Evolutionary conservation across 805 yeast species (phyloP), one percentile per base, ranked within the genome.

Genomic region (Saccharomyces mikatae): DNA sequence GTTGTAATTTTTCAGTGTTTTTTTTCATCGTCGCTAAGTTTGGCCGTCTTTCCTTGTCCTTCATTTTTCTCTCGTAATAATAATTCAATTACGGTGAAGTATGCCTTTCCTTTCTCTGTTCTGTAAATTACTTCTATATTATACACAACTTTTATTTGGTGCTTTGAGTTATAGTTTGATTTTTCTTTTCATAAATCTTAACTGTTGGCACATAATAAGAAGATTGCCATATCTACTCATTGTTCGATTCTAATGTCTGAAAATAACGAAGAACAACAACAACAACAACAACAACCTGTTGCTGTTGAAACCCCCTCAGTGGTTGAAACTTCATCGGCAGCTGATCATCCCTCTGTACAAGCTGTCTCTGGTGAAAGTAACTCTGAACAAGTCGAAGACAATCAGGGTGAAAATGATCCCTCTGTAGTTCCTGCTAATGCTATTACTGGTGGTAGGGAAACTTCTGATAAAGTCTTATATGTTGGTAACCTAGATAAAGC

Each of bases 371-470:
- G 22, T 8, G 44, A 36, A 36, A 24, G 22, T 8, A 36, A 36
- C 24, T 36, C 44, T 36, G 24, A n/a, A 17, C 44, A 36, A 36
- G 58, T 47, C 29, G 55, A 50, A n/a, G 50, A 49, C 10, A 48
- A 26, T 29, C 51, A n/a, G 26, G 52, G 24, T 10, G 50, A 51
- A 26, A 59, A 58, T n/a, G 57, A 60, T 41, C 41, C 62, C 8
- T 53, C 62, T 46, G 69, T 71, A 11, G 64, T 73, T 22, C 86
- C 86, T 8, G 91, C 91, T n/a, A 76, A 80, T 57, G 94, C 92
- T 14, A 69, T 79, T 22, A 82, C 83, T 53, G 96, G 96, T 52
- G 96, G 96, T 31, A 80, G 96, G 62, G 92, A 87, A 64, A 78
- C 86, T 6, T 84, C 90, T 36, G 79, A 81, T 54, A 84, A 80